Base-by-base conservation (phyloP, 2,329 filamentous ascomycete genomes). In the Penicillium brevicompactum region DNA sequence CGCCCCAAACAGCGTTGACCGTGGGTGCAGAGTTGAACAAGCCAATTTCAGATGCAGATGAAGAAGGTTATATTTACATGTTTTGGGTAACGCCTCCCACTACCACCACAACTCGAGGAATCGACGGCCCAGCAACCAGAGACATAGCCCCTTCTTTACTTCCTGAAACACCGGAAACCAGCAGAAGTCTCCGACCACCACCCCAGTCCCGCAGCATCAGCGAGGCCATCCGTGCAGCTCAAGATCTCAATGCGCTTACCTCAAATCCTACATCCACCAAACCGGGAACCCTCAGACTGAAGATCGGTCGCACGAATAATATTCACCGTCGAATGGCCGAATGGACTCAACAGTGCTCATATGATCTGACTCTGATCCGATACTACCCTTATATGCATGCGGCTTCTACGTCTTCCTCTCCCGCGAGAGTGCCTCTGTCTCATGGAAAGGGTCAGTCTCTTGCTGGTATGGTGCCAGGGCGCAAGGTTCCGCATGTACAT, bases 41-140 rank as follows among this genome's bases (percentile, higher is more conserved):
- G 78, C 91, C 81, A 1, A 84, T 92, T 44, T 92, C 91, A 0
- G 78, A 84, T 21, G 78, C 82, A 51, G 90, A 94, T 62, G 90
- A 95, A 64, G 80, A 88, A 11, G 94, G 94, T 37, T 99, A 94
- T 76, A 97, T 99, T 63, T 99, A 99, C 81, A 96, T 99, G 74
- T 99, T 97, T 81, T 97, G 93, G 92, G 82, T 97, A 21, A 97
- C 91, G 0, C 87, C 91, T 31, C 80, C 83, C 34, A 82, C 81
- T 2, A 76, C 84, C 3, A 46, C 51, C 18, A 49, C 54, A 22
- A 8, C 18, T 13, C 51, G 51, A 21, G 45, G 57, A 14, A 42
- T 37, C n/a, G 44, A 43, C 7, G 71, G 80, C 0, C 46, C 55
- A 24, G 72, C 84, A 0, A 80, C 87, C 0, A 78, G 79, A 34